Base-by-base conservation (phyloP, 2,329 filamentous ascomycete species). In the Gaeumannomyces sp. region DNA sequence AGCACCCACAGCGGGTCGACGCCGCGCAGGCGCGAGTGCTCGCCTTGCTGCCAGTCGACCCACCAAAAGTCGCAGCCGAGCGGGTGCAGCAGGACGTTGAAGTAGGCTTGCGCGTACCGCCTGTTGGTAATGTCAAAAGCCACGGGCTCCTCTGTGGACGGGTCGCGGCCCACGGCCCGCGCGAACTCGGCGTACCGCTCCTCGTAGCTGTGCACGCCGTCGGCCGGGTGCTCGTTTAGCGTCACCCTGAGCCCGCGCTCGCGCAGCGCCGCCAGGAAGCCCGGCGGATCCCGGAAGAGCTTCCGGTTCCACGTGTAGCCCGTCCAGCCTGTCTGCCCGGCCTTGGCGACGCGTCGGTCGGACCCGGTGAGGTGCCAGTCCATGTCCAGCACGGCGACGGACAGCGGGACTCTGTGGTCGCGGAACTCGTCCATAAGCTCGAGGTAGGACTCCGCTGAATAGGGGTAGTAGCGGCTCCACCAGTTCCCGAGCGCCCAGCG, bases 21-120 rank as follows among this genome's bases (percentile, higher is more conserved):
- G 1, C 85, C 85, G 0, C 79, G 81, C 7, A 87, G 78, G 45
- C 79, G 78, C 1, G 84, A 85, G 65, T 79, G 76, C 2, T 77
- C 74, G 1, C 86, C 86, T 71, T 89, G 86, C 72, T 89, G 86
- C 86, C 86, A 89, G 71, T 89, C 86, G 33, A 88, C 79, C 86
- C 86, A 89, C 84, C 85, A 88, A 65, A 89, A 87, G 69, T 89
- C 85, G 28, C 81, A 78, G 1, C 83, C 85, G 33, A 88, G 76
- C 19, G 78, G 74, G 16, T 81, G 77, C 65, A 87, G 83, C 6
- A 89, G 76, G 2, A 87, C 79, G 61, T 82, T 78, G 59, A 88
- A 81, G 68, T 85, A 88, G 0, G 84, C 85, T 45, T 85, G 76
- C 71, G 86, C 77, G 68, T 86, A 89, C 38, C 76, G 77, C 25